Base-by-base conservation (phyloP, 177 flowering plant species). In the Vitis hybrid region DNA sequence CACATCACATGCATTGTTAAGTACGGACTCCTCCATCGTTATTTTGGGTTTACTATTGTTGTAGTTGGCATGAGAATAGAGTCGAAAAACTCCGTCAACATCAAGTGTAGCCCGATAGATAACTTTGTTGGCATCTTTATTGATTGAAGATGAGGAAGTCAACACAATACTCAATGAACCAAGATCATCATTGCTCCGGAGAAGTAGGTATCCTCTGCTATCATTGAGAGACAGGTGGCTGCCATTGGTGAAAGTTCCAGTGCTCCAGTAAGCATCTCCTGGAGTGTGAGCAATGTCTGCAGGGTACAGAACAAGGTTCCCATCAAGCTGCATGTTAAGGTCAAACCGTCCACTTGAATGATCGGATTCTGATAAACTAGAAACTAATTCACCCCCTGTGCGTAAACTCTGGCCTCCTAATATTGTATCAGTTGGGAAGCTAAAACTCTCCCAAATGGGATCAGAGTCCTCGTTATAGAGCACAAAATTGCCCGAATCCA, bases 371-470 rank as follows among this genome's bases (percentile, higher is more conserved):
- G 62, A 61, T 11, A 50, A 8, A 14, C 60, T 70, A 17, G 72
- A 70, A 2, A 32, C 4, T 60, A 60, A 21, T 34, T 45, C 34
- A 1, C 8, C 60, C 11, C 57, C 66, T 1, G 21, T 51, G 6
- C 11, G 11, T 1, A 73, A 63, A 4, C 6, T 56, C 32, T 76
- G 79, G 3, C 71, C 56, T 1, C 57, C 32, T 39, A 72, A 39
- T 52, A 76, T 45, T 58, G 73, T 76, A 26, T 72, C 76, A 0
- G 79, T 76, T 11, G 70, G 79, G 30, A 2, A 14, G n/a, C 51
- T 65, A 30, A 75, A 75, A 51, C 66, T 72, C 52, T 60, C 66
- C 75, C 75, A 67, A 11, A 66, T 39, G 45, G 59, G 21, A 9
- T 10, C 45, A 8, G 62, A 60, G 1, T 61, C 6, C 0, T 50